phyloP scores from a whole-genome alignment of 768 basidiomycete species.

The Lactarius quietus region DNA sequence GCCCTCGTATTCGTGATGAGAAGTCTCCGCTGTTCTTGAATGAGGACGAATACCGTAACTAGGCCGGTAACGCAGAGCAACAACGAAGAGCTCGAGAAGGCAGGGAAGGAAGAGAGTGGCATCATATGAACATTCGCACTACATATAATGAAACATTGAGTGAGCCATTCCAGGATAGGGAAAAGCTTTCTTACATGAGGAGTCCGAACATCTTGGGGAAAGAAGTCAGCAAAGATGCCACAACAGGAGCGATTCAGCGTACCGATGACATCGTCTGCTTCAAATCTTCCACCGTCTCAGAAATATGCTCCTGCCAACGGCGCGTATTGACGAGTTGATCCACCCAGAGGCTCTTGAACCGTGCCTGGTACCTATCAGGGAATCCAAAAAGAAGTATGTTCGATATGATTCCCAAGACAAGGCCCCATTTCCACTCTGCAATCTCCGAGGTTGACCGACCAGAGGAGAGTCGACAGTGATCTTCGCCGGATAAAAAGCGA shows the following conservation, averaged over 20 bases:
- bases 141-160: background rate
- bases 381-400: constrained; percentile 1
- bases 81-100: background rate
- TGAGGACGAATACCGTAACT: background rate
- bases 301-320: background rate
- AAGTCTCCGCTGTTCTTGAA: background rate
- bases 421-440: background rate
- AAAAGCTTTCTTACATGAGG: background rate
- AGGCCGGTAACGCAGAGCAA: background rate
- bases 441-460: background rate
- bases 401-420: constrained; percentile 2
- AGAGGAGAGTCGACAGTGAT: constrained; percentile 6
- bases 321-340: background rate
- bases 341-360: background rate
- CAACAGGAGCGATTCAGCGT: background rate
- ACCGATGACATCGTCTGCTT: background rate
- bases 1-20: background rate
- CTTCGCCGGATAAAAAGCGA: constrained; percentile 13
- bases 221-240: background rate
- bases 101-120: background rate
- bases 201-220: background rate
- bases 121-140: background rate
- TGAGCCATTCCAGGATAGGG: no score
- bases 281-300: background rate
- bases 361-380: background rate